Percentiles rank a stretch among this genome's conserved stretches.
Conservation (phyloP, 2,329 filamentous ascomycete species). For the Ophiocordyceps camponoti-floridani region DNA sequence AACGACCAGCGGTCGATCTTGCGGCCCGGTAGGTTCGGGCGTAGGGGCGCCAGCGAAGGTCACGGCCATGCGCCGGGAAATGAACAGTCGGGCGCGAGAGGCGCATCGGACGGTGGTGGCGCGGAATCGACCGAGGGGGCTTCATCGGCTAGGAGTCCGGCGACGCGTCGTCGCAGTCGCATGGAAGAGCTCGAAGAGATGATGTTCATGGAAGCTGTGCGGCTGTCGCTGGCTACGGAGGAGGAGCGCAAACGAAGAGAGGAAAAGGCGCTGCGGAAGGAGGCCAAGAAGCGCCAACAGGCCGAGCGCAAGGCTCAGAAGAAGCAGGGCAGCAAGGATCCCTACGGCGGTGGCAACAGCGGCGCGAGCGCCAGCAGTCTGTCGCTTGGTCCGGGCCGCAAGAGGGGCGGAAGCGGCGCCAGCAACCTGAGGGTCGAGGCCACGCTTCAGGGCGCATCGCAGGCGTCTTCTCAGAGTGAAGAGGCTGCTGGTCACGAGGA, state of each 20-base stretch:
- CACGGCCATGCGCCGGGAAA: slow-evolving; percentile 14
- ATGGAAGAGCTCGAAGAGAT: slow-evolving; percentile 89
- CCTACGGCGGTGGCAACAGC: slow-evolving; percentile 16
- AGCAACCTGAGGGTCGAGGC: slow-evolving; percentile 43
- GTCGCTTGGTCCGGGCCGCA: slow-evolving; percentile 40
- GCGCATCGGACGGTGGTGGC: not conserved
- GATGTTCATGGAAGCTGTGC: slow-evolving; percentile 96
- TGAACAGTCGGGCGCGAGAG: slow-evolving; percentile 1
- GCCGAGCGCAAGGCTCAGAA: slow-evolving; percentile 63
- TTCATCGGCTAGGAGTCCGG: slow-evolving; percentile 5
- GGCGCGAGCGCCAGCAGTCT: slow-evolving; percentile 44
- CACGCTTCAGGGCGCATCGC: slow-evolving; percentile 26
- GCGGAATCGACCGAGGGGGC: slow-evolving; percentile 8
- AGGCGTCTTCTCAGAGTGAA: slow-evolving; percentile 6
- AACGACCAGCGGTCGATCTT: slow-evolving; percentile 29
- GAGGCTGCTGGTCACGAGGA: slow-evolving; percentile 8
- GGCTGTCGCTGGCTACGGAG: slow-evolving; percentile 77
- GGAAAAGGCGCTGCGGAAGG: slow-evolving; percentile 36
- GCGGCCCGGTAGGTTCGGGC: slow-evolving; percentile 33
- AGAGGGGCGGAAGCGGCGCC: slow-evolving; percentile 38
- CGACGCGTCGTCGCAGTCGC: slow-evolving; percentile 24
- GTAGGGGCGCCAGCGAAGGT: slow-evolving; percentile 27
- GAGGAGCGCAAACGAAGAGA: slow-evolving; percentile 82
- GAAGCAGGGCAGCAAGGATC: slow-evolving; percentile 28
- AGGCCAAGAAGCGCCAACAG: slow-evolving; percentile 72